These are phyloP conservation scores for Beauveria asiatica DNA, from an alignment of 2,329 filamentous ascomycete genomes.

Conservation along the genomic window DNA sequence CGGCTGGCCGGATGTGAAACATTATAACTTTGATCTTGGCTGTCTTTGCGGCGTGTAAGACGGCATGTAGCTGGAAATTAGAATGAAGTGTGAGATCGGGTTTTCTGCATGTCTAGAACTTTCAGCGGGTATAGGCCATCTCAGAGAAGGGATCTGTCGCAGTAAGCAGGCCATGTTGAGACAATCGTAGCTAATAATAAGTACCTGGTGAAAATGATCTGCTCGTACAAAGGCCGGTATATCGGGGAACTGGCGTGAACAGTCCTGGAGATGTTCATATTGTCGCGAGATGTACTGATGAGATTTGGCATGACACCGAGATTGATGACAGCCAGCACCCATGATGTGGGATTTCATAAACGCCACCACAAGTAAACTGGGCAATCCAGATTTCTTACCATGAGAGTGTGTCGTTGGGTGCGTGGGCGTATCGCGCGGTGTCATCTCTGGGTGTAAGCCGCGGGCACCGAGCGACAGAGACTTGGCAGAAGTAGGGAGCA, in stretches of 20 bases:
- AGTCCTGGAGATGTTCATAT: not conserved
- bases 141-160: not conserved
- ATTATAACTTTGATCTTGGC: not conserved
- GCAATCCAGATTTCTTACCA: not conserved
- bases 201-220: not conserved
- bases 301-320: not conserved
- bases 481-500: not conserved
- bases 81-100: not conserved
- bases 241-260: not conserved
- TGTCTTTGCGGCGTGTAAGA: not conserved
- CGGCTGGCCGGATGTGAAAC: not conserved
- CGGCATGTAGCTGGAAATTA: not conserved
- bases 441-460: not conserved
- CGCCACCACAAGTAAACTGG: not conserved
- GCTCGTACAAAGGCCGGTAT: no score
- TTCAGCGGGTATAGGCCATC: not conserved
- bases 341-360: not conserved
- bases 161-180: not conserved
- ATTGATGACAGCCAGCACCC: not conserved
- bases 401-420: not conserved
- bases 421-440: not conserved
- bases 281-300: not conserved
- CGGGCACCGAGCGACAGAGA: not conserved
- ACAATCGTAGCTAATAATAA: constrained; percentile 5
- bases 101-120: not conserved